Percentiles rank a stretch among this genome's conserved stretches.
phyloP scores from a whole-genome alignment of 2,329 filamentous ascomycete genomes.

The Thelonectria olida region DNA sequence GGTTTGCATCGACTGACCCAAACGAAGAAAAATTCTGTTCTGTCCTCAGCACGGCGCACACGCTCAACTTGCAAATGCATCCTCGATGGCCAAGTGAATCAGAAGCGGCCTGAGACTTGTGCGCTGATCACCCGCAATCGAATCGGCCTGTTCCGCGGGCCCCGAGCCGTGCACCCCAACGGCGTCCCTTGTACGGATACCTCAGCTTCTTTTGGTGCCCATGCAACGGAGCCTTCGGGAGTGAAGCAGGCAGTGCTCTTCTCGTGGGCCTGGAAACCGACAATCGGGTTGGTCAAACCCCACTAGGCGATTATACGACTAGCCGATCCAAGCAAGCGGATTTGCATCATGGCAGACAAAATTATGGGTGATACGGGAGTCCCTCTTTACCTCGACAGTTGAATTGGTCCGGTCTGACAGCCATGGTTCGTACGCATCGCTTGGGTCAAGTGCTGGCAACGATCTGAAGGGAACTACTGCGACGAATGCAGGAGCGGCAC shows the following conservation, averaged over 20 bases:
- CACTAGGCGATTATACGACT: neutral
- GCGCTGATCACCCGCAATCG: slow-evolving; percentile 37
- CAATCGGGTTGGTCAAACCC: neutral
- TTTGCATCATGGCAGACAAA: slow-evolving; percentile 2
- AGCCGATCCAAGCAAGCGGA: slow-evolving; percentile 8
- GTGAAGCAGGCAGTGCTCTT: neutral
- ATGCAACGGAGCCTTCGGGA: slow-evolving; percentile 24
- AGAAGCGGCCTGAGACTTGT: slow-evolving; percentile 20
- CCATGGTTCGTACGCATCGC: slow-evolving; percentile 17
- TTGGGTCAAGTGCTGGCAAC: slow-evolving; percentile 23
- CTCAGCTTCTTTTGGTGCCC: slow-evolving; percentile 18
- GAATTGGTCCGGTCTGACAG: slow-evolving; percentile 23
- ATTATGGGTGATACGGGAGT: neutral
- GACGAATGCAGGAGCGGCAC: slow-evolving; percentile 18
- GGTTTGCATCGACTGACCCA: slow-evolving; percentile 18
- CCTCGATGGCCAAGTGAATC: slow-evolving; percentile 32
- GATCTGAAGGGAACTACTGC: slow-evolving; percentile 26
- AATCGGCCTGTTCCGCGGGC: slow-evolving; percentile 34
- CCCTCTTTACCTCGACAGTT: slow-evolving; percentile 3
- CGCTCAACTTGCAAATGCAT: slow-evolving; percentile 32
- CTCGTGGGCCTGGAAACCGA: neutral
- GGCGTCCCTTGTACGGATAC: no score
- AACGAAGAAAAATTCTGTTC: slow-evolving; percentile 29
- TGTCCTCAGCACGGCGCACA: slow-evolving; percentile 26
- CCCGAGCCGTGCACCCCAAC: slow-evolving; percentile 12